Base-by-base conservation (phyloP, 2,329 filamentous ascomycete species). In the Sporothrix brunneoviolacea region DNA sequence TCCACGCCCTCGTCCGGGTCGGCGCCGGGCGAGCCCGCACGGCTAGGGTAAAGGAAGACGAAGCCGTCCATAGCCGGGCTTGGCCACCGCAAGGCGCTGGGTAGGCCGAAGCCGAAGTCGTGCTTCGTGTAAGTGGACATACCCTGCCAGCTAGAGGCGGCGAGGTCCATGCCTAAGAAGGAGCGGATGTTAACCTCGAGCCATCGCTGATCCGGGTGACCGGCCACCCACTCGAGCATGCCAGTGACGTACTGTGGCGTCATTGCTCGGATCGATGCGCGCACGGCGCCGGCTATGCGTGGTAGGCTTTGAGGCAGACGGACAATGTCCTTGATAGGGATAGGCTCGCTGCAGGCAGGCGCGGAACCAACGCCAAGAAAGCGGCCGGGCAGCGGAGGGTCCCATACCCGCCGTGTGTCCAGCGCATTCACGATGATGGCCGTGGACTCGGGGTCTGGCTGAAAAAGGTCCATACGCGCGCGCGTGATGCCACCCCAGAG, bases 401-500 rank as follows among this genome's bases (percentile, higher is more conserved):
- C 40, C 36, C 35, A 51, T 6, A 58, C 61, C 35, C 28, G 47
- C 35, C 44, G 55, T 24, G 54, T 53, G 55, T 64, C 55, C 38
- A 64, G 48, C 12, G 59, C 61, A 41, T 64, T 57, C 15, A 59
- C 54, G 18, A 61, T 41, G 18, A 45, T 13, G 8, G 45, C 22
- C 8, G 30, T 22, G 18, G 28, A 6, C 4, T 43, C 48, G 15
- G 15, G 32, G 37, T 37, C 41, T 2, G 54, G 40, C 28, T 67
- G 61, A 55, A 66, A 70, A 1, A 68, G 22, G 0, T 60, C 59
- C 0, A 63, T 63, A 9, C 70, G 64, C 4, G 68, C 58, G 3
- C 63, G 61, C 2, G 67, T 62, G 0, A 72, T 50, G 4, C 59
- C 59, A 2, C 70, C 68, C 69, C 70, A 72, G 8, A 73, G 61